Percentiles rank a stretch among this genome's conserved stretches.
phyloP scores from a whole-genome alignment of 441 rosid genomes.

The Mallotus japonicus region DNA sequence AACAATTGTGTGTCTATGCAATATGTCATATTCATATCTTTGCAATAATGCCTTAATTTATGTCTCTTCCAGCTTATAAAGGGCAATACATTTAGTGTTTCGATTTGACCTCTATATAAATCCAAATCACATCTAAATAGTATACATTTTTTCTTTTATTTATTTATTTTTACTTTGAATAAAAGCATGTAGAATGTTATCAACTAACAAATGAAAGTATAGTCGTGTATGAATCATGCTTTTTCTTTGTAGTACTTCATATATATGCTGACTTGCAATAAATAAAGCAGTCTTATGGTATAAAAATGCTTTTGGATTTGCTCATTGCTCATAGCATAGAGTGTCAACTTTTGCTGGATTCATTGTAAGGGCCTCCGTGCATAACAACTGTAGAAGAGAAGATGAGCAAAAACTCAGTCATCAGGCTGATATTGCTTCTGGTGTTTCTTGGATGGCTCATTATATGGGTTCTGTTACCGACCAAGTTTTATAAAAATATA shows the following conservation, averaged over 20 bases:
- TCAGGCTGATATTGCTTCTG: constrained; percentile 25
- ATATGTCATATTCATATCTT: no score
- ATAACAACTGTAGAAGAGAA: constrained; percentile 4
- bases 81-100: not conserved
- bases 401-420: constrained; percentile 18
- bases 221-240: constrained; percentile 5
- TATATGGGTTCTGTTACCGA: constrained; percentile 46
- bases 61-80: constrained; percentile 6
- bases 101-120: not conserved
- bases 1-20: no score
- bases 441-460: constrained; percentile 45
- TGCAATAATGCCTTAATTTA: no score
- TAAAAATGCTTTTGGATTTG: not conserved
- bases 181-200: not conserved
- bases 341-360: not conserved
- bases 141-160: no score
- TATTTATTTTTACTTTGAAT: no score
- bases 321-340: not conserved
- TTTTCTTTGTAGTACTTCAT: not conserved
- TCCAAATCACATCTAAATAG: not conserved
- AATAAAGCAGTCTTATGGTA: not conserved
- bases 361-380: not conserved
- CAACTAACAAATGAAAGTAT: not conserved
- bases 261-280: not conserved
- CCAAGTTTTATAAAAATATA: constrained; percentile 31